Evolutionary conservation across 257 asterid genomes (phyloP).

Genomic region (Solanum sejunctum): DNA sequence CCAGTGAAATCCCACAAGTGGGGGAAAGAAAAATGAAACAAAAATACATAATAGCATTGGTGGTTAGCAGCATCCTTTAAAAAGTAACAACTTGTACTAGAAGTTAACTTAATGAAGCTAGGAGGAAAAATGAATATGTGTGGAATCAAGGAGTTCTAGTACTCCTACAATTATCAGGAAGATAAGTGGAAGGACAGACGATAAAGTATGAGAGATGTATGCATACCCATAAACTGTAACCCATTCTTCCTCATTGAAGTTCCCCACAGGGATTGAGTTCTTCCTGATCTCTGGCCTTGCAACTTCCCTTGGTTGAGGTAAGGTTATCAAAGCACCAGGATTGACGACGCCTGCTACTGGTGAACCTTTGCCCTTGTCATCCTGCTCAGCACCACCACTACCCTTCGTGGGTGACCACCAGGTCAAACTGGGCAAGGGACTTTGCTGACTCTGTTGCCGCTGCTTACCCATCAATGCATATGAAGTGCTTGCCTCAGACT

Average conservation of each 20-base stretch:
- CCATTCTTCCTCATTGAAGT: slow-evolving; percentile 86
- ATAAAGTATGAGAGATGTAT: neutral
- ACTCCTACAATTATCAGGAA: neutral
- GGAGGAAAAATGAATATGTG: neutral
- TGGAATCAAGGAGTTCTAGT: neutral
- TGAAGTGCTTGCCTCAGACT: slow-evolving; percentile 63
- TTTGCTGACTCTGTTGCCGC: slow-evolving; percentile 46
- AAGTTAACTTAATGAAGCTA: neutral
- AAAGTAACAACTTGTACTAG: neutral
- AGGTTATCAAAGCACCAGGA: slow-evolving; percentile 69
- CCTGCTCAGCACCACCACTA: slow-evolving; percentile 59
- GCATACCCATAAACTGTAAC: slow-evolving; percentile 89
- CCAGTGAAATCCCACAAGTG: no score
- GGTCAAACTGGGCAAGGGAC: slow-evolving; percentile 37
- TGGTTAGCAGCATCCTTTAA: neutral
- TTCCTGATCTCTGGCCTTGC: slow-evolving; percentile 86
- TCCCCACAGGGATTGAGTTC: slow-evolving; percentile 51
- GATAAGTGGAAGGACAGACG: neutral
- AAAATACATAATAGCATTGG: neutral
- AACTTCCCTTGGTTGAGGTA: slow-evolving; percentile 96
- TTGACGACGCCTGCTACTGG: slow-evolving; percentile 94
- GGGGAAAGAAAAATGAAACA: neutral
- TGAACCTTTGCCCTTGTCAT: slow-evolving; percentile 84
- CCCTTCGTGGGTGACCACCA: slow-evolving; percentile 87
- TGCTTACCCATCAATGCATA: slow-evolving; percentile 45